phyloP scores from a whole-genome alignment of 1,284 basidiomycete species.

The Tylopilus microsporus region DNA sequence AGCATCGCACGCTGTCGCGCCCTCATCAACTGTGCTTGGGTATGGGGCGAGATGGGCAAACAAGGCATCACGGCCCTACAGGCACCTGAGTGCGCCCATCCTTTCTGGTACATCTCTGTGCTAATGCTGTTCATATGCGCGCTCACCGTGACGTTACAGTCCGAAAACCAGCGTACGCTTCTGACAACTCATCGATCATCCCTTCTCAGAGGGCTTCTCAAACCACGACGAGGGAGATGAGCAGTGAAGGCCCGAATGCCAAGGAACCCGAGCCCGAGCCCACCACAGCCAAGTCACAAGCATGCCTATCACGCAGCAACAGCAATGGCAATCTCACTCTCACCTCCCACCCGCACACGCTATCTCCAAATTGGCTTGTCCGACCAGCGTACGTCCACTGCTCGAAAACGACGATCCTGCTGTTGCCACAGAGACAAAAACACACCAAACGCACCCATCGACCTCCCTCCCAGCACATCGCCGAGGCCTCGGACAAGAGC shows the following conservation, averaged over 20 bases:
- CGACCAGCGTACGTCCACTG: conserved; percentile 28
- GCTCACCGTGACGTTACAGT: not conserved
- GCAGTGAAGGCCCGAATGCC: conserved; percentile 7
- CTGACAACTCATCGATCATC: conserved; percentile 49
- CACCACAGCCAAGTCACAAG: not conserved
- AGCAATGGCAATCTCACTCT: conserved; percentile 31
- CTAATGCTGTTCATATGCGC: not conserved
- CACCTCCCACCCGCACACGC: conserved; percentile 50
- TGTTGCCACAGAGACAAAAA: not conserved
- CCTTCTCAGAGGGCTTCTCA: conserved; percentile 68
- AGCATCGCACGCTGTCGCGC: conserved; percentile 57
- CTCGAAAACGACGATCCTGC: not conserved
- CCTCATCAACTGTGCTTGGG: conserved; percentile 60
- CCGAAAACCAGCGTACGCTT: conserved; percentile 26
- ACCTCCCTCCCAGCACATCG: conserved; percentile 41
- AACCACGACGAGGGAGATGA: conserved; percentile 19
- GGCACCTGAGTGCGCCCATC: not conserved
- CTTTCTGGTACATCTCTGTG: conserved; percentile 21
- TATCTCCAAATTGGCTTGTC: conserved; percentile 43
- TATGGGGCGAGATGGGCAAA: conserved; percentile 63
- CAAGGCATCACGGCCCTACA: conserved; percentile 47
- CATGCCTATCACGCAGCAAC: conserved; percentile 12
- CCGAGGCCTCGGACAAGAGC: conserved; percentile 39
- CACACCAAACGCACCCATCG: conserved; percentile 12
- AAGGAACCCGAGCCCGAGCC: conserved; percentile 19